Percentiles rank a stretch among this genome's conserved stretches.
Evolutionary conservation across 2,329 filamentous ascomycete species (phyloP).

Genomic region (Fusarium torreyae): DNA sequence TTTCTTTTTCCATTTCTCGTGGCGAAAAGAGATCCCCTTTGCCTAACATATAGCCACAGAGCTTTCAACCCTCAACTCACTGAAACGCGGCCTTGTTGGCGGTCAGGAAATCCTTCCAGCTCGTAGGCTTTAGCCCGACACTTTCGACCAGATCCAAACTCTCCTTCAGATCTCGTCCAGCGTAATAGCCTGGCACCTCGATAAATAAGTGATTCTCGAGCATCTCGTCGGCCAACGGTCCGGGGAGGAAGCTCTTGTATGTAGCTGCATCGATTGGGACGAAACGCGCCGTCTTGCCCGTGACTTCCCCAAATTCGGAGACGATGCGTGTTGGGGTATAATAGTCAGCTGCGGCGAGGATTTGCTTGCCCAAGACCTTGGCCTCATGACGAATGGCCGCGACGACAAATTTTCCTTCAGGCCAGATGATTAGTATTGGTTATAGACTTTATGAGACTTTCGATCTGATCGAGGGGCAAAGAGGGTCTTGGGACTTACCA

Average conservation of each 20-base stretch:
- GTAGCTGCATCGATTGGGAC: not conserved
- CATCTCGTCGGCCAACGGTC: not conserved
- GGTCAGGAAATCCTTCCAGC: not conserved
- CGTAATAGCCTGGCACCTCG: not conserved
- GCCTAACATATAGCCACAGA: no score
- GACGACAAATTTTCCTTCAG: not conserved
- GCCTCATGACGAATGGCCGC: not conserved
- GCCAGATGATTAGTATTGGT: no score
- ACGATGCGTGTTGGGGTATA: not conserved
- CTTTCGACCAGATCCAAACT: not conserved
- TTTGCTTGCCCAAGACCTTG: not conserved
- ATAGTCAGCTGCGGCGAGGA: not conserved
- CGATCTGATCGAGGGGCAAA: no score
- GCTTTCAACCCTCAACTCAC: no score
- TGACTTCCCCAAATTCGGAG: not conserved
- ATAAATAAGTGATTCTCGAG: slow-evolving; percentile 3
- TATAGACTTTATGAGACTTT: no score
- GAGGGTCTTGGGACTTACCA: no score
- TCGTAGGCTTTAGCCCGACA: not conserved
- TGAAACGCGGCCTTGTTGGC: not conserved
- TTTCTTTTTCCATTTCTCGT: no score
- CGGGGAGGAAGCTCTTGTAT: slow-evolving; percentile 3
- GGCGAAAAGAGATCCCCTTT: no score
- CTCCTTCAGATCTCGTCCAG: not conserved
- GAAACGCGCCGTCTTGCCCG: not conserved